phyloP scores from a whole-genome alignment of 805 yeast genomes.

The Scheffersomyces amazonensis region DNA sequence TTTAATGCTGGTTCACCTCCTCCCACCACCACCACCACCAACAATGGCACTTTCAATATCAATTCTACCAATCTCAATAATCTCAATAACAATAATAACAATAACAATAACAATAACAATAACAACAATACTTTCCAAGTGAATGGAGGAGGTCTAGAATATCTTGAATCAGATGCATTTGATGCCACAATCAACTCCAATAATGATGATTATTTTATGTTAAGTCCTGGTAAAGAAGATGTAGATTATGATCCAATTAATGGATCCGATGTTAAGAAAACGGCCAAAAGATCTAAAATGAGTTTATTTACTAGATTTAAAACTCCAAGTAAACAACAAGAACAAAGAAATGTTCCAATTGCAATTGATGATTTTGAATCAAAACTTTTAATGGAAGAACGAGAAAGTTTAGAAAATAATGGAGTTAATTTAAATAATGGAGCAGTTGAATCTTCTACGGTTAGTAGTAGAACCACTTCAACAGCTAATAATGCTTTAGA shows the following conservation, averaged over 20 bases:
- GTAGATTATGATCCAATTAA: conserved; percentile 13
- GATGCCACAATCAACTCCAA: background rate
- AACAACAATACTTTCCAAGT: background rate
- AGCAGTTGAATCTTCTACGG: conserved; percentile 9
- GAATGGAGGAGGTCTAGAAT: background rate
- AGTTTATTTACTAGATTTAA: conserved; percentile 40
- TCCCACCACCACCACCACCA: conserved; percentile 2
- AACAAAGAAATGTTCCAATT: background rate
- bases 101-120: background rate
- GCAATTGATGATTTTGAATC: conserved; percentile 5
- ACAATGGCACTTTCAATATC: background rate
- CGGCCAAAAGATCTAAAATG: conserved; percentile 29
- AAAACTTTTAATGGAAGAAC: conserved; percentile 6
- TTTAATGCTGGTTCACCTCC: background rate
- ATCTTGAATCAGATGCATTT: background rate
- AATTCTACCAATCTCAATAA: background rate
- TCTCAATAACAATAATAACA: conserved; percentile 2
- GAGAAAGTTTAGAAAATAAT: background rate
- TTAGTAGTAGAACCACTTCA: conserved; percentile 20
- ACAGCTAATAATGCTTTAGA: conserved; percentile 9
- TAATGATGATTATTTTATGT: conserved; percentile 13
- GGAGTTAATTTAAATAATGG: background rate
- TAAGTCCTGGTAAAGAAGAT: conserved; percentile 21
- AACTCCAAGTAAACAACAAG: conserved; percentile 13
- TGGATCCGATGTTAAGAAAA: conserved; percentile 15